Conservation (phyloP, 345 rosid genomes). For the Citropsis articulata region DNA sequence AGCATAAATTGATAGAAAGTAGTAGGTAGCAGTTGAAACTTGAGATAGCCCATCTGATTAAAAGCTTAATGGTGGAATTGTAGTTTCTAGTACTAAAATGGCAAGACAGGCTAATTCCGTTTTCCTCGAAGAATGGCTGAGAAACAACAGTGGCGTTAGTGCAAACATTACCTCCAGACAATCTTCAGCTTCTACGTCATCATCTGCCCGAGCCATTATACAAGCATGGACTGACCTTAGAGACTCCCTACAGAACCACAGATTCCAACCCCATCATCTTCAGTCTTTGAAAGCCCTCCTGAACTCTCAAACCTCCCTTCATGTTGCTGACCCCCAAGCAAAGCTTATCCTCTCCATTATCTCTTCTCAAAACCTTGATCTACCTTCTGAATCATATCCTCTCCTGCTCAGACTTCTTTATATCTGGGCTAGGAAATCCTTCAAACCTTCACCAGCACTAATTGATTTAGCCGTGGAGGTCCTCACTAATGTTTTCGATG, state of each 20-base stretch:
- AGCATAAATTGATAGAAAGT: background rate
- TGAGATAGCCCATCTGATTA: background rate
- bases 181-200: constrained; percentile 25
- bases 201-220: constrained; percentile 75
- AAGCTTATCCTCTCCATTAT: constrained; percentile 73
- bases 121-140: constrained; percentile 84
- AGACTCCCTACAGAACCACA: constrained; percentile 50
- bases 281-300: constrained; percentile 66
- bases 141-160: constrained; percentile 33
- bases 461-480: constrained; percentile 63
- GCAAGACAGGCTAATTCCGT: constrained; percentile 49
- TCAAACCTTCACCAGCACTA: constrained; percentile 56
- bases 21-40: background rate
- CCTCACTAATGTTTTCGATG: constrained; percentile 37
- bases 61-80: background rate
- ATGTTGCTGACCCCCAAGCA: constrained; percentile 94
- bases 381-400: constrained; percentile 58
- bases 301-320: constrained; percentile 61
- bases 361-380: constrained; percentile 38
- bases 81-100: constrained; percentile 36
- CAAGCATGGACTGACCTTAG: constrained; percentile 93
- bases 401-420: constrained; percentile 69
- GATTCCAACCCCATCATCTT: constrained; percentile 50
- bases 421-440: constrained; percentile 83
- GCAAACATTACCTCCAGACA: constrained; percentile 14